Percentiles rank a stretch among this genome's conserved stretches.
Evolutionary conservation across 2,329 filamentous ascomycete species (phyloP).

Genomic region (Venturia asperata): DNA sequence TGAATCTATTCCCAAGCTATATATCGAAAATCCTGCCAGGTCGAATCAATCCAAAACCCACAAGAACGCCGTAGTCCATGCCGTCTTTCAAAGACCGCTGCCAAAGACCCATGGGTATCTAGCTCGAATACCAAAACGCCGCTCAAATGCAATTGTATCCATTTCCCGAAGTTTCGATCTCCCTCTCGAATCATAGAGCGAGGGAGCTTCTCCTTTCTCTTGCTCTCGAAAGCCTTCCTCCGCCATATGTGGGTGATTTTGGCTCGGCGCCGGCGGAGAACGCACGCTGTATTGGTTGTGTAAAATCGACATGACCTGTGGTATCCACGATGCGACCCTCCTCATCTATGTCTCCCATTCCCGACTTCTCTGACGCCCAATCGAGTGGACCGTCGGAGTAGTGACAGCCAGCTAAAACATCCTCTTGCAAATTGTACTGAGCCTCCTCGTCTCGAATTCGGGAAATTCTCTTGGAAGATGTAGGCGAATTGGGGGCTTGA

Average conservation of each 20-base stretch:
- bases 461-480: neutral
- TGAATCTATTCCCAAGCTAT: neutral
- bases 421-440: slow-evolving; percentile 18
- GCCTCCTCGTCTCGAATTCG: slow-evolving; percentile 19
- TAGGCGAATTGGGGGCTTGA: neutral
- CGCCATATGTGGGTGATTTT: neutral
- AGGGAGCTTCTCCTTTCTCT: neutral
- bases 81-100: neutral
- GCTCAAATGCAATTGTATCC: neutral
- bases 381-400: slow-evolving; percentile 13
- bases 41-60: neutral
- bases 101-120: slow-evolving; percentile 5
- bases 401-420: slow-evolving; percentile 7
- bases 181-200: neutral
- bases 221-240: neutral
- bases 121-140: slow-evolving; percentile 12
- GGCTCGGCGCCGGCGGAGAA: neutral
- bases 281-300: neutral
- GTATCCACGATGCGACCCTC: slow-evolving; percentile 5
- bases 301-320: neutral
- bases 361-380: neutral
- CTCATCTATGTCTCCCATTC: neutral
- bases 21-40: too few relatives aligned
- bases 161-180: neutral
- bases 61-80: neutral